Percentiles rank a stretch among this genome's conserved stretches.
These are phyloP conservation scores for Paramyrothecium sp. DNA, from an alignment of 2,329 filamentous ascomycete species.

Conservation along the genomic window DNA sequence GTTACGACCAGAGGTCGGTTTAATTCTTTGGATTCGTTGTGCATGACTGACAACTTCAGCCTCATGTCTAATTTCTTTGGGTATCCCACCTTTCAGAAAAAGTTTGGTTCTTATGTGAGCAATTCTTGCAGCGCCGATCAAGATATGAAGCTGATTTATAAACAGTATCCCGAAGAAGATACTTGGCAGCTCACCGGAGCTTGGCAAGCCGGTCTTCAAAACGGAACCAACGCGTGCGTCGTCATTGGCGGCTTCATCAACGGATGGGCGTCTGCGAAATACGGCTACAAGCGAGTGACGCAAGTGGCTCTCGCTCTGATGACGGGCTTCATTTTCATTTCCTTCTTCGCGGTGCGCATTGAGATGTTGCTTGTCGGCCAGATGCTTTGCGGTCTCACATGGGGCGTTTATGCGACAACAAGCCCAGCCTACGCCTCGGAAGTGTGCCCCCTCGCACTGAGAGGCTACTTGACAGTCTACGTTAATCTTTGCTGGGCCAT, in stretches of 20 bases:
- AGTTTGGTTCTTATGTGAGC: conserved; percentile 13
- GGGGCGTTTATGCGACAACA: conserved; percentile 41
- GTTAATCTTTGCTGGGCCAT: conserved; percentile 43
- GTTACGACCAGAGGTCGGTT: conserved; percentile 13
- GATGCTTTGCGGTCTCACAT: conserved; percentile 41
- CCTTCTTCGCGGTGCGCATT: conserved; percentile 31
- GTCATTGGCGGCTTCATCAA: conserved; percentile 20
- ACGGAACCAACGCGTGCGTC: conserved; percentile 10
- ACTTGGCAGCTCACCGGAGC: conserved; percentile 15
- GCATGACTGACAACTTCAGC: neutral
- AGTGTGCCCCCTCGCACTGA: conserved; percentile 37
- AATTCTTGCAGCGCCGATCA: neutral
- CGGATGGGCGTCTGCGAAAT: conserved; percentile 15
- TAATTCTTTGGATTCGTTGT: neutral
- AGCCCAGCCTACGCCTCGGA: conserved; percentile 43
- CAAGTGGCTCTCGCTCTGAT: conserved; percentile 39
- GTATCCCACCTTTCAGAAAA: conserved; percentile 16
- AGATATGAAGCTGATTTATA: too few relatives aligned
- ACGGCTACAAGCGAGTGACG: conserved; percentile 44
- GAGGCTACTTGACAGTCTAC: conserved; percentile 38
- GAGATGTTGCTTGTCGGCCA: conserved; percentile 41
- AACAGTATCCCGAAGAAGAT: conserved; percentile 14
- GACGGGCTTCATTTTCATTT: conserved; percentile 25
- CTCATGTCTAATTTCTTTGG: conserved; percentile 18
- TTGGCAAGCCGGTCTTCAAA: conserved; percentile 14